phyloP scores from a whole-genome alignment of 176 grass and related monocot species.

The Oryza nivara region DNA sequence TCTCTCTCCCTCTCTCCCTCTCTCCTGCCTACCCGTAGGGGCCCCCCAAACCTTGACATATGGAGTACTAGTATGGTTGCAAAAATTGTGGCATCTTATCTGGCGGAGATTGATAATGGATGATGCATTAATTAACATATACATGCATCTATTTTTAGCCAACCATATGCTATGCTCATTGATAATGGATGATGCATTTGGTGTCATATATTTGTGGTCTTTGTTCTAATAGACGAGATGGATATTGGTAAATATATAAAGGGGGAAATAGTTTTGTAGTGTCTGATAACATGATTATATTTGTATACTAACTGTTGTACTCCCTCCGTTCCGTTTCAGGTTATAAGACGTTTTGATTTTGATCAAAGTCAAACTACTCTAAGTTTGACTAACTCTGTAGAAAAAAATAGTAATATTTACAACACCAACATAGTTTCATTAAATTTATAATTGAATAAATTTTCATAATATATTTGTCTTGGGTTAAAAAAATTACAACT shows the following conservation, averaged over 20 bases:
- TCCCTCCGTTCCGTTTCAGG: too few relatives aligned
- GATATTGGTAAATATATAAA: background rate
- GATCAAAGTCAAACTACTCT: too few relatives aligned
- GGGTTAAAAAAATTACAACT: too few relatives aligned
- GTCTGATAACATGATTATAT: background rate
- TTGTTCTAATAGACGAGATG: background rate
- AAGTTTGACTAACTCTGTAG: too few relatives aligned
- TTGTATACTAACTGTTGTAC: background rate
- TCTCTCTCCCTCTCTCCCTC: background rate
- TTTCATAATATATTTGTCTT: too few relatives aligned
- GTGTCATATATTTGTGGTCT: background rate
- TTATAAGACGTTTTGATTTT: too few relatives aligned
- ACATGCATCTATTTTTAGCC: background rate
- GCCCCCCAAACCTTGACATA: too few relatives aligned
- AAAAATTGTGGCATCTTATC: slow-evolving; percentile 1
- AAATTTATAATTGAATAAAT: too few relatives aligned
- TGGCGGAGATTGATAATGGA: background rate
- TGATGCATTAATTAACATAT: too few relatives aligned
- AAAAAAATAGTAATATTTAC: too few relatives aligned
- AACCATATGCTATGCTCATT: background rate
- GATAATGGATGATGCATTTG: background rate
- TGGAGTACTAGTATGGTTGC: background rate
- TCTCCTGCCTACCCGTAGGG: background rate
- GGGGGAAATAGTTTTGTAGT: background rate
- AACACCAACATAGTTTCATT: too few relatives aligned